These are phyloP conservation scores for Coemansia nantahalensis DNA, from an alignment of 192 early-diverging fungal species.

Conservation along the genomic window DNA sequence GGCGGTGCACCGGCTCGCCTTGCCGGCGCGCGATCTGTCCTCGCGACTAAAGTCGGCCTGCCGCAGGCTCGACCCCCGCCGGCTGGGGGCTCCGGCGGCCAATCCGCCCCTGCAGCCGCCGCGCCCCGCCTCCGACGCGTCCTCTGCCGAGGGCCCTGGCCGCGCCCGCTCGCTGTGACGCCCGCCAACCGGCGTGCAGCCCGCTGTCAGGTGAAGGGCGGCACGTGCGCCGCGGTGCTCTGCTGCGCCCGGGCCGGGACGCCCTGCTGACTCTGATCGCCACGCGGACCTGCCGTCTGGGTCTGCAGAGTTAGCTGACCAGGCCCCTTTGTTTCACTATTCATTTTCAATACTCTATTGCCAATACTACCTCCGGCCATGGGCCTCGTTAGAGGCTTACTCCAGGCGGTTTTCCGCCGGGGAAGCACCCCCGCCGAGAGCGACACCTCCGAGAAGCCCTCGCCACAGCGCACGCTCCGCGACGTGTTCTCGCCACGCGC, in stretches of 20 bases:
- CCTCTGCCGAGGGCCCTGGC: constrained; percentile 1
- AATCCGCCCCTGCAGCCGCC: constrained; percentile 2
- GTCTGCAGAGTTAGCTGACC: too few species aligned
- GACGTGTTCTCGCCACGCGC: neutral
- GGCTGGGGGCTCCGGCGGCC: constrained; percentile 18
- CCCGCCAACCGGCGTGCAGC: too few species aligned
- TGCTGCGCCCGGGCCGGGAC: too few species aligned
- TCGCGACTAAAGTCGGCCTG: constrained; percentile 48
- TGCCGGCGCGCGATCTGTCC: constrained; percentile 38
- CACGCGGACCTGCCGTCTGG: too few species aligned
- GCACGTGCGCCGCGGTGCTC: too few species aligned
- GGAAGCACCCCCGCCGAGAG: neutral
- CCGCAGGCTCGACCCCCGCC: constrained; percentile 45
- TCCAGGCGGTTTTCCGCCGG: constrained; percentile 28
- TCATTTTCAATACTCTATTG: too few species aligned
- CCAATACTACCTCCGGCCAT: too few species aligned
- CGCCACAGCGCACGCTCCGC: neutral
- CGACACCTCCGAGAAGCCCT: neutral
- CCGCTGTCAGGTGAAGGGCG: too few species aligned
- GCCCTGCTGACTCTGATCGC: too few species aligned
- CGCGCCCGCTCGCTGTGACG: too few species aligned
- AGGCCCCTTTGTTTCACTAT: too few species aligned
- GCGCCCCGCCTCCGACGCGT: neutral
- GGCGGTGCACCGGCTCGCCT: constrained; percentile 26
- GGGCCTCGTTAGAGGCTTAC: constrained; percentile 20